Percentiles rank a stretch among this genome's conserved stretches.
Conservation (phyloP, 2,329 filamentous ascomycete genomes). For the Colletotrichum chlorophyti region DNA sequence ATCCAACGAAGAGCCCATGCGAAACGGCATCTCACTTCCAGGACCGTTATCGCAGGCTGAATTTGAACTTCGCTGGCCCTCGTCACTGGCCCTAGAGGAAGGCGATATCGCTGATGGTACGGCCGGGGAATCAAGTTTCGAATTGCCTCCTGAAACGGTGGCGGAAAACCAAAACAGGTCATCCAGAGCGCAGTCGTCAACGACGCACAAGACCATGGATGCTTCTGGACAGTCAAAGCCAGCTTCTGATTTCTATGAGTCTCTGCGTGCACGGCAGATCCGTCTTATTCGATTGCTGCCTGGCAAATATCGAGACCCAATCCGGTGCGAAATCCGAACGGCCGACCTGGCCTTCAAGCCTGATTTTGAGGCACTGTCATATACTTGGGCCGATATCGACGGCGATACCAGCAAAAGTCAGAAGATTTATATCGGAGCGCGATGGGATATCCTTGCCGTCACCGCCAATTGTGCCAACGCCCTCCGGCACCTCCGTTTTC, state of each 20-base stretch:
- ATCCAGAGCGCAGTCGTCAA: neutral
- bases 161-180: neutral
- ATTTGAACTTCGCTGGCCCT: conserved; percentile 1
- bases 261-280: neutral
- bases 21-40: neutral
- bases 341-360: neutral
- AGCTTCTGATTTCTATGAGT: neutral
- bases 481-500: conserved; percentile 1
- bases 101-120: neutral
- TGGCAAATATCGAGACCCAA: neutral
- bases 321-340: neutral
- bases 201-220: too few relatives aligned
- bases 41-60: neutral
- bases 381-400: conserved; percentile 13
- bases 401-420: neutral
- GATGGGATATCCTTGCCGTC: neutral
- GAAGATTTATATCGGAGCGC: neutral
- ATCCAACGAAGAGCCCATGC: too few relatives aligned
- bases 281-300: neutral
- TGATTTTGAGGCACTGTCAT: conserved; percentile 18
- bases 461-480: conserved; percentile 11
- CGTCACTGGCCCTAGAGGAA: neutral
- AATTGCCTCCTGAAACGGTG: too few relatives aligned
- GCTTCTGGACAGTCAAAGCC: too few relatives aligned
- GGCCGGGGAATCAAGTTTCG: too few relatives aligned